phyloP scores from a whole-genome alignment of 1,284 basidiomycete species.

The Chalciporus sp. region DNA sequence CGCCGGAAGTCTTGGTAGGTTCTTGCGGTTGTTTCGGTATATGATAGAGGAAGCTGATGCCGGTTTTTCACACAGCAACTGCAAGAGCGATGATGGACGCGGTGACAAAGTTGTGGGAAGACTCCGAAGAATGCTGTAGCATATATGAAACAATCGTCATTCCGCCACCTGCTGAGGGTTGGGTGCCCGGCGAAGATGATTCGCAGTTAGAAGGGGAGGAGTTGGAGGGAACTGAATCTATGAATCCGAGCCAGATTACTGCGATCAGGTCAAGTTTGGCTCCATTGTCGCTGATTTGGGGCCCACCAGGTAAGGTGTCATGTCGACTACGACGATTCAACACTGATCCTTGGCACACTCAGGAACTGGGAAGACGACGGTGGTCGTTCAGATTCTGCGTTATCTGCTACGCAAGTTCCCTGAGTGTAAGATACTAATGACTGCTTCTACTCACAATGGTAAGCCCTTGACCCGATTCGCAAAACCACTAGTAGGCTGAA shows the following conservation, averaged over 20 bases:
- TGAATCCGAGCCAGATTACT: conserved; percentile 56
- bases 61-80: conserved; percentile 43
- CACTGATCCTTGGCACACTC: neutral
- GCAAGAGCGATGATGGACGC: conserved; percentile 67
- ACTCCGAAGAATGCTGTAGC: conserved; percentile 47
- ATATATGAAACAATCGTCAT: conserved; percentile 50
- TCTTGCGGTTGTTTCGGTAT: neutral
- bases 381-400: conserved; percentile 60
- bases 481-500: neutral
- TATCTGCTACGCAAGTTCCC: conserved; percentile 42
- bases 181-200: neutral
- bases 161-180: conserved; percentile 18
- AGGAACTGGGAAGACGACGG: conserved; percentile 73
- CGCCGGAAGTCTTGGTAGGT: conserved; percentile 57
- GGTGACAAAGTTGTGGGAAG: conserved; percentile 45
- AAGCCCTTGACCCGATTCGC: neutral
- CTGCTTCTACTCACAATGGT: conserved; percentile 71
- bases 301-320: conserved; percentile 53
- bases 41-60: neutral
- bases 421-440: conserved; percentile 58
- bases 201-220: conserved; percentile 15
- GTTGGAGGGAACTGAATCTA: conserved; percentile 20
- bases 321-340: neutral
- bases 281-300: conserved; percentile 61
- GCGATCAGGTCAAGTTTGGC: conserved; percentile 48